Evolutionary conservation across 2,329 filamentous ascomycete species (phyloP), one percentile per base, ranked within the genome.

Genomic region (Polytolypa hystricis): DNA sequence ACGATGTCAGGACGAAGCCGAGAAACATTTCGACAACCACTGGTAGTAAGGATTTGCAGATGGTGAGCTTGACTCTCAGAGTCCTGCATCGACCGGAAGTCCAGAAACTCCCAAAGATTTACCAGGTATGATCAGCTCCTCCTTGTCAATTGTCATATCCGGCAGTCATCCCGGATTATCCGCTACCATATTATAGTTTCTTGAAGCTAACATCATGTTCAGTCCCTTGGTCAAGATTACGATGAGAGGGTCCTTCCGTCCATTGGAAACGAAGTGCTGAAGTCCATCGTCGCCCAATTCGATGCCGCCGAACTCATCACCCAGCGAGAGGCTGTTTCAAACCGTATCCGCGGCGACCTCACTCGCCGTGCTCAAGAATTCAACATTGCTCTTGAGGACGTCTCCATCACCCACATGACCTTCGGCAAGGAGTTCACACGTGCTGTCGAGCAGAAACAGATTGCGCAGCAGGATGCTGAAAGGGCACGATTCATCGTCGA

Each of bases 401-500:
- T 98, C 42, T 93, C 85, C 57, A 98, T 98, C 65, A 98, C 91
- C 43, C 91, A 98, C 74, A 98, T 98, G 91, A 98, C 91, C 36
- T 98, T 98, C 60, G 91, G 91, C 51, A 89, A 89, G 64, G 91
- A 98, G 66, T 98, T 98, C 73, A 98, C 91, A 43, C 84, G 84
- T 64, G 91, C 91, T 47, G 91, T 98, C 54, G 91, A 98, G 70
- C 91, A 98, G 77, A 98, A 98, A 79, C 91, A 98, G 73, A 98
- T 98, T 62, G 91, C 91, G 38, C 91, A 98, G 69, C 91, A 98
- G 67, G 91, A 98, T 58, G 91, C 91, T 46, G 91, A 98, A 73
- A 77, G 91, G 47, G 91, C 91, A 33, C 77, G 91, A 48, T 98
- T 98, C 71, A 93, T 98, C 51, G 91, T 98, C 60, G 91, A 98